Evolutionary conservation across 768 basidiomycete genomes (phyloP).

Genomic region (Mycena chlorophos): DNA sequence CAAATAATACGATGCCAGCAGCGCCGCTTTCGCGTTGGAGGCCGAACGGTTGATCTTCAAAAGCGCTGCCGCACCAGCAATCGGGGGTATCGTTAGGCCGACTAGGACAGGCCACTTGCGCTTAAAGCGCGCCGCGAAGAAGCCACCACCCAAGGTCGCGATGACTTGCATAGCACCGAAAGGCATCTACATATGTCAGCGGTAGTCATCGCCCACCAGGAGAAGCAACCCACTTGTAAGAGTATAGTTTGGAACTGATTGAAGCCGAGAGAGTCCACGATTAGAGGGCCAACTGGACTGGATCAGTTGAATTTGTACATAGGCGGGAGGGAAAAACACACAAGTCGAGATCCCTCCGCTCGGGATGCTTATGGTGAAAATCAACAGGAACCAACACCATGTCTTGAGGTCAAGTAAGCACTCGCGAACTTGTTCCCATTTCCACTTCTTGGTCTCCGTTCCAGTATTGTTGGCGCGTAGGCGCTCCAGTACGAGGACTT

Average conservation of each 20-base stretch:
- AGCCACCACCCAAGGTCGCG: slow-evolving; percentile 16
- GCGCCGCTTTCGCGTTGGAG: slow-evolving; percentile 7
- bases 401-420: slow-evolving; percentile 21
- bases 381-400: slow-evolving; percentile 18
- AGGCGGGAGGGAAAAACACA: neutral
- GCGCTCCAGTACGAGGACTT: slow-evolving; percentile 20
- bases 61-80: slow-evolving; percentile 21
- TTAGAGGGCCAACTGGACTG: slow-evolving; percentile 20
- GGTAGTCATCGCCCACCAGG: too few relatives aligned
- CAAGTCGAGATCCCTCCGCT: slow-evolving; percentile 20
- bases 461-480: slow-evolving; percentile 24
- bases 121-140: slow-evolving; percentile 9
- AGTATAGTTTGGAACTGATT: slow-evolving; percentile 20
- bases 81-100: slow-evolving; percentile 18
- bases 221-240: too few relatives aligned
- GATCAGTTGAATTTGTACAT: neutral
- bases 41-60: slow-evolving; percentile 11
- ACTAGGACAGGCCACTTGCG: slow-evolving; percentile 16
- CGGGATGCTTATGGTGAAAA: slow-evolving; percentile 20
- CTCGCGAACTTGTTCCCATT: slow-evolving; percentile 19
- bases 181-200: too few relatives aligned
- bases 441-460: slow-evolving; percentile 31
- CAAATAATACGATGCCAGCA: slow-evolving; percentile 20
- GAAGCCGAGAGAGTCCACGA: slow-evolving; percentile 24
- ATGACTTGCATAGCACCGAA: slow-evolving; percentile 21